Evolutionary conservation across 2,329 filamentous ascomycete species (phyloP).

Genomic region (Passalora sequoiae): DNA sequence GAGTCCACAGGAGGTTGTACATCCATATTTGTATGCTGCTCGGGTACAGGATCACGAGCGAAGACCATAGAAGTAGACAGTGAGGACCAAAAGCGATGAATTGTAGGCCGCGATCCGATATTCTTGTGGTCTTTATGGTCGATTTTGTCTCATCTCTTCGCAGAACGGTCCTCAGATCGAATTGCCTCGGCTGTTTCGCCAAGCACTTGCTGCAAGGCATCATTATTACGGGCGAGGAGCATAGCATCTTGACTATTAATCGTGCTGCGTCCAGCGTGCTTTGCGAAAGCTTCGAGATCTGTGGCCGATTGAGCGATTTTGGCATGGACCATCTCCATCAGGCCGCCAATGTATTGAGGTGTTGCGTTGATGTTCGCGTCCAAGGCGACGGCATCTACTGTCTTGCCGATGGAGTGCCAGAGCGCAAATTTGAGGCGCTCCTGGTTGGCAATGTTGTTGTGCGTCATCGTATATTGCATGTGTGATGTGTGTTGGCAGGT

Average conservation of each 20-base stretch:
- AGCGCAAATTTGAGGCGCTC: constrained; percentile 79
- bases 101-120: neutral
- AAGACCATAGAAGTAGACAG: constrained; percentile 6
- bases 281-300: constrained; percentile 62
- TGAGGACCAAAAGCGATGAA: neutral
- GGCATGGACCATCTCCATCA: constrained; percentile 82
- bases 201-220: constrained; percentile 73
- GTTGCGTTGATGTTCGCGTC: constrained; percentile 76
- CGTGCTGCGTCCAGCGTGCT: constrained; percentile 74
- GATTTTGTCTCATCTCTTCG: constrained; percentile 2
- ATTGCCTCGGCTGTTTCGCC: constrained; percentile 58
- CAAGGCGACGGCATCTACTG: constrained; percentile 79
- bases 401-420: constrained; percentile 79
- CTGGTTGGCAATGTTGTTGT: constrained; percentile 20
- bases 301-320: constrained; percentile 54
- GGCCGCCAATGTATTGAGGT: constrained; percentile 45
- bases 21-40: too few relatives aligned
- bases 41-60: too few relatives aligned
- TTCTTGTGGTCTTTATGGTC: neutral
- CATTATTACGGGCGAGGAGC: constrained; percentile 79
- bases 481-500: neutral
- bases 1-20: too few relatives aligned
- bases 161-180: constrained; percentile 17
- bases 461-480: constrained; percentile 6
- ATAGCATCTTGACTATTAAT: constrained; percentile 84